Evolutionary conservation across 805 yeast genomes (phyloP).

Genomic region (Vanderwaltozyma verrucispora): DNA sequence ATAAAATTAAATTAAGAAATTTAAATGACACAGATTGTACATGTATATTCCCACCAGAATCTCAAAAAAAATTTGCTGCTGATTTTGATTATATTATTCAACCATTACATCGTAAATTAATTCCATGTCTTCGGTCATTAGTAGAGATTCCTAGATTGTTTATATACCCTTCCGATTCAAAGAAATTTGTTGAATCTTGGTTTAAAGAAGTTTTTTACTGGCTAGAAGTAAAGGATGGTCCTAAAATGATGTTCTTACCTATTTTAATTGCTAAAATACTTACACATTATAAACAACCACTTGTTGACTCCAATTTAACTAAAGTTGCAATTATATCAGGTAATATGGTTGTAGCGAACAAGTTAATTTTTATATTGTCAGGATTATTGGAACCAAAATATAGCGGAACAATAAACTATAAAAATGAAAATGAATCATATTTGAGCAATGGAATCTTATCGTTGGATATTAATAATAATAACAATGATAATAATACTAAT

Average conservation of each 20-base stretch:
- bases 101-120: constrained; percentile 21
- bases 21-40: neutral
- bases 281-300: constrained; percentile 16
- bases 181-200: constrained; percentile 29
- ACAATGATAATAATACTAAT: neutral
- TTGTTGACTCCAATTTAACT: constrained; percentile 27
- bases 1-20: neutral
- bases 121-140: constrained; percentile 24
- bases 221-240: constrained; percentile 36
- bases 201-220: constrained; percentile 32
- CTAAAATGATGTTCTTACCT: constrained; percentile 22
- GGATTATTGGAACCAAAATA: constrained; percentile 36
- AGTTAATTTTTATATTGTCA: constrained; percentile 42
- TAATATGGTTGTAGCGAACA: constrained; percentile 51
- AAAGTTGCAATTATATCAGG: constrained; percentile 49
- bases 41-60: constrained; percentile 2
- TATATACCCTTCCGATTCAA: constrained; percentile 24
- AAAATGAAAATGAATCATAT: neutral
- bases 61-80: constrained; percentile 9
- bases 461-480: neutral
- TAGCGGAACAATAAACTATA: constrained; percentile 7
- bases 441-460: neutral
- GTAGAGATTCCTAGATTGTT: constrained; percentile 30
- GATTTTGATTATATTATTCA: constrained; percentile 19
- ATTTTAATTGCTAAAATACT: constrained; percentile 21